A percentile compares a stretch with the other conserved stretches of the same genome.
Conservation (phyloP, 2,329 filamentous ascomycete genomes). For the Paecilomyces dactylethromorphus region DNA sequence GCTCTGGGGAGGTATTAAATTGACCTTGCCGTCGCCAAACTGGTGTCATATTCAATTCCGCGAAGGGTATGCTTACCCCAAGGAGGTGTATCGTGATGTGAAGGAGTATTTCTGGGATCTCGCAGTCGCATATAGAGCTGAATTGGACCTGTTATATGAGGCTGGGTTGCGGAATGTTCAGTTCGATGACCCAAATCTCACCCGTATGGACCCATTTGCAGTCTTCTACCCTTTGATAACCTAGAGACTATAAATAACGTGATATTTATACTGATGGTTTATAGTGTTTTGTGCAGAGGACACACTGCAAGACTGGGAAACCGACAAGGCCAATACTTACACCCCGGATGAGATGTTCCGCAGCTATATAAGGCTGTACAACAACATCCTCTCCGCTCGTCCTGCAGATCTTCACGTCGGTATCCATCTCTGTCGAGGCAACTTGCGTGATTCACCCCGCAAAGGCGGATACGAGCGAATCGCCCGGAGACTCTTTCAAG, state of each 20-base stretch:
- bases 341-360: constrained; percentile 62
- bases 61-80: constrained; percentile 44
- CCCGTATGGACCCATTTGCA: constrained; percentile 31
- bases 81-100: constrained; percentile 45
- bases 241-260: too few relatives aligned
- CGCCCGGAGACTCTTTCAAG: constrained; percentile 53
- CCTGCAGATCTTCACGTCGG: constrained; percentile 65
- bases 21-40: constrained; percentile 54
- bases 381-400: constrained; percentile 55
- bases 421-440: constrained; percentile 60
- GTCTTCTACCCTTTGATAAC: background rate
- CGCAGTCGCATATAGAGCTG: constrained; percentile 51
- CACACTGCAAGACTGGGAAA: constrained; percentile 59
- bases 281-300: constrained; percentile 60
- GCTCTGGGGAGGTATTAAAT: constrained; percentile 54
- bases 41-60: constrained; percentile 57
- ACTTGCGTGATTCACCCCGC: constrained; percentile 56
- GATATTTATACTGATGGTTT: background rate
- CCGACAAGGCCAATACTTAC: constrained; percentile 57
- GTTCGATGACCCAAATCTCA: constrained; percentile 56
- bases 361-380: constrained; percentile 66
- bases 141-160: constrained; percentile 51
- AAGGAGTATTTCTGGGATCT: constrained; percentile 56
- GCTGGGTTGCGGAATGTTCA: constrained; percentile 54
- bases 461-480: constrained; percentile 57